Base-by-base conservation (phyloP, 257 asterid species). In the Solanum lycopersicoides region DNA sequence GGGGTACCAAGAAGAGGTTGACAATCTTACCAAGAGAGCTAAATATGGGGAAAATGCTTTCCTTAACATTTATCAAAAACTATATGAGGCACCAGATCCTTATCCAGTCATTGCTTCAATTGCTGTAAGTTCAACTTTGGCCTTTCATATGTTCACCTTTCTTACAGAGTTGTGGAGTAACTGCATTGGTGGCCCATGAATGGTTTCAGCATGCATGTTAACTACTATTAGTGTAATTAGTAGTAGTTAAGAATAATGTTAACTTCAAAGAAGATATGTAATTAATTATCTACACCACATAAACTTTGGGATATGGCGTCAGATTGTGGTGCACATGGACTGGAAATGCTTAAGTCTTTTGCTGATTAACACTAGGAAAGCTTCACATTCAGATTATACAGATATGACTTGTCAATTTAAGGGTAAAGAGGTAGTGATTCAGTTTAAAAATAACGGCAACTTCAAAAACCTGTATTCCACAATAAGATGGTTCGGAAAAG, bases 1-100 rank as follows among this genome's bases (percentile, higher is more conserved):
- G 96, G 98, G 97, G 86, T 96, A 93, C 91, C 99, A 97, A 92
- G 99, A 97, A 92, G 99, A 97, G 94, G 99, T 97, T 86, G 99
- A 97, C 93, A 97, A 96, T 77, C 98, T 97, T 86, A 97, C 99
- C 88, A 97, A 97, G 92, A 92, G 99, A 91, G 99, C 99, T 0
- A 96, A 96, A 86, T 97, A 92, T 86, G 99, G 99, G 89, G 99
- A 97, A 92, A 96, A 97, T 91, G 95, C 99, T 84, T 97, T 96
- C 89, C 99, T 97, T 69, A 97, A 95, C 93, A 96, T 97, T 89
- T 97, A 97, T 90, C 99, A 96, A 92, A 97, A 97, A 88, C 95
- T 97, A 82, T 97, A 97, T 60, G 99, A 97, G 92, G 99, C 99
- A 75, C 99, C 99, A 20, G 99, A 97, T 89, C 99, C 99, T 53